Evolutionary conservation across 495 filamentous ascomycete species (phyloP).

Genomic region (Penicillium macrosclerotiorum): DNA sequence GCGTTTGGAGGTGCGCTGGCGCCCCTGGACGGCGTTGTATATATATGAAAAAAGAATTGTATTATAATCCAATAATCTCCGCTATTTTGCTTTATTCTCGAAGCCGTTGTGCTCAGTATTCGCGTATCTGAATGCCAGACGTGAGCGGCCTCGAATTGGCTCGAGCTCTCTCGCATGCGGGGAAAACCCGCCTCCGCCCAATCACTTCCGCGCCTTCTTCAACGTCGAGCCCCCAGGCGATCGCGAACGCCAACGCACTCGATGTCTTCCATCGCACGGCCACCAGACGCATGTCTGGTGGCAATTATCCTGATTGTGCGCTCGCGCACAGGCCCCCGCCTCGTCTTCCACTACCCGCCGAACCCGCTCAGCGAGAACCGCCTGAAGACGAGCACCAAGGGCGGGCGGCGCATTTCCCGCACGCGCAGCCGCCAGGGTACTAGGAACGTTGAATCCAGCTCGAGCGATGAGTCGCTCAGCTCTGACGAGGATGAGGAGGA

Average conservation of each 20-base stretch:
- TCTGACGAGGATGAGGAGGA: conserved; percentile 54
- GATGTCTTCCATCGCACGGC: conserved; percentile 51
- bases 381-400: conserved; percentile 32
- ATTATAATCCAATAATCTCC: conserved; percentile 4
- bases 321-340: conserved; percentile 74
- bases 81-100: background rate
- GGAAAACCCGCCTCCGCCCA: conserved; percentile 24
- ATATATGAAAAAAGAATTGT: conserved; percentile 19
- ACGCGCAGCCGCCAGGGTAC: conserved; percentile 28
- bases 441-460: conserved; percentile 43
- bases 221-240: conserved; percentile 6
- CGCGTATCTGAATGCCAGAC: too few species aligned
- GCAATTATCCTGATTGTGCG: conserved; percentile 79
- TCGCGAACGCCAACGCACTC: conserved; percentile 9
- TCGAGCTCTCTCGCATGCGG: conserved; percentile 14
- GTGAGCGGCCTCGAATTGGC: too few species aligned
- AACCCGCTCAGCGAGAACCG: conserved; percentile 51
- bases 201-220: conserved; percentile 10
- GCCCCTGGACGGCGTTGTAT: conserved; percentile 21
- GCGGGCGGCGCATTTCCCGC: conserved; percentile 34
- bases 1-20: conserved; percentile 6
- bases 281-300: conserved; percentile 64
- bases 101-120: too few species aligned
- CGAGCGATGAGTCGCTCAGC: conserved; percentile 45
- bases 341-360: conserved; percentile 90